Evolutionary conservation across 2,329 filamentous ascomycete genomes (phyloP), one percentile per base, ranked within the genome.

Genomic region (Albifimbria verrucaria): DNA sequence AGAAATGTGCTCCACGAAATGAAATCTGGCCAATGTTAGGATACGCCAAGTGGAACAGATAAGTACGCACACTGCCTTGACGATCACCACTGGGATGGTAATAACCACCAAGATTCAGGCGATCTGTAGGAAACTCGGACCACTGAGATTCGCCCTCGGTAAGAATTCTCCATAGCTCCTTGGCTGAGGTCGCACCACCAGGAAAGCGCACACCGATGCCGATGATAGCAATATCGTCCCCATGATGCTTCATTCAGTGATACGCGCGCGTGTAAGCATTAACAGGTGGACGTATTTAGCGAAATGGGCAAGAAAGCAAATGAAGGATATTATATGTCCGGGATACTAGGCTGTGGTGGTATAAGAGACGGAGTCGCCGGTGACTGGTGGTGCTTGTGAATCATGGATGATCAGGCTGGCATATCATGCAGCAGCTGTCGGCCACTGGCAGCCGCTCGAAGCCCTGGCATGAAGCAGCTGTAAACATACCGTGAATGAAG

Each of bases 141-240:
- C 75, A 80, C 18, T 77, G 77, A 24, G 73, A 77, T 26, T 73
- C 66, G 17, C 69, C 73, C 1, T 67, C 57, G 6, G 67, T 63
- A 9, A 81, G 58, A 57, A 81, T 73, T n/a, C 75, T 64, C 79
- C 79, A 82, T 1, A 82, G 70, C 5, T 66, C 59, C 32, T 75
- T 69, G 0, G 76, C 69, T 3, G 69, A 71, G 2, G 63, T 71
- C 7, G 76, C 77, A n/a, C 73, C 66, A 6, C 78, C 78, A 2
- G 80, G 78, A 45, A 82, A 81, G 6, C 77, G 71, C 36, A 79
- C 73, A 9, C 74, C 76, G 52, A 82, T 68, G 17, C 80, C 80
- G 26, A 82, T 66, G 11, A 83, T 69, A 3, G 78, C 80, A 48
- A 82, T 75, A 48, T 78, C 76, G n/a, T 76, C 72, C 58, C 64